Evolutionary conservation across 495 filamentous ascomycete genomes (phyloP).

Genomic region (Aspergillus kassunensis): DNA sequence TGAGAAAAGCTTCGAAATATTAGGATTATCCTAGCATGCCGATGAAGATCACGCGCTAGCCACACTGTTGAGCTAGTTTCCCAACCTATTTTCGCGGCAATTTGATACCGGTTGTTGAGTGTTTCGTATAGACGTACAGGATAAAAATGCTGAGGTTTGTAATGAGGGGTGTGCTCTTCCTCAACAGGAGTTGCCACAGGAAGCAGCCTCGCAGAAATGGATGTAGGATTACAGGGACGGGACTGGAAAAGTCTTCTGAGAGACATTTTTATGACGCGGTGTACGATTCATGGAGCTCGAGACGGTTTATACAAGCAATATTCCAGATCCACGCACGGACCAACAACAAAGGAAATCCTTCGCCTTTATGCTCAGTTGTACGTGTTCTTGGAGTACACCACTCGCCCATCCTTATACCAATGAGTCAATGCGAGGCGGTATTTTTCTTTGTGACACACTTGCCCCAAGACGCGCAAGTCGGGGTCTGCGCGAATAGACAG

Average conservation of each 20-base stretch:
- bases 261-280: no score
- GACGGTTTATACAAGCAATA: no score
- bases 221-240: slow-evolving; percentile 14
- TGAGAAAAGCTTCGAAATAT: slow-evolving; percentile 5
- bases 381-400: no score
- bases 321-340: no score
- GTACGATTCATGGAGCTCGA: no score
- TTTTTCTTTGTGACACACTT: no score
- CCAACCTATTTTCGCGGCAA: slow-evolving; percentile 44
- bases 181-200: slow-evolving; percentile 14
- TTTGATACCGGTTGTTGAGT: slow-evolving; percentile 35
- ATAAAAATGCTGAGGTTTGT: slow-evolving; percentile 37
- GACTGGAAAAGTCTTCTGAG: slow-evolving; percentile 16
- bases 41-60: slow-evolving; percentile 40
- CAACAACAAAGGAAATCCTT: no score
- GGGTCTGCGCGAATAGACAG: no score
- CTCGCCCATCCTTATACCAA: no score
- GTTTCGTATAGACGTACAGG: slow-evolving; percentile 39
- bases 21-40: slow-evolving; percentile 20
- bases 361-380: no score
- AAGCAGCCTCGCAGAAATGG: slow-evolving; percentile 10
- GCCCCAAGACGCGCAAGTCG: no score
- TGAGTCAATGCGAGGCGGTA: no score
- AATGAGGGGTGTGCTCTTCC: slow-evolving; percentile 25
- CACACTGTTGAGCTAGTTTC: slow-evolving; percentile 43